These are phyloP conservation scores for Solanum infundibuliforme DNA, from an alignment of 257 asterid genomes.

Conservation along the genomic window DNA sequence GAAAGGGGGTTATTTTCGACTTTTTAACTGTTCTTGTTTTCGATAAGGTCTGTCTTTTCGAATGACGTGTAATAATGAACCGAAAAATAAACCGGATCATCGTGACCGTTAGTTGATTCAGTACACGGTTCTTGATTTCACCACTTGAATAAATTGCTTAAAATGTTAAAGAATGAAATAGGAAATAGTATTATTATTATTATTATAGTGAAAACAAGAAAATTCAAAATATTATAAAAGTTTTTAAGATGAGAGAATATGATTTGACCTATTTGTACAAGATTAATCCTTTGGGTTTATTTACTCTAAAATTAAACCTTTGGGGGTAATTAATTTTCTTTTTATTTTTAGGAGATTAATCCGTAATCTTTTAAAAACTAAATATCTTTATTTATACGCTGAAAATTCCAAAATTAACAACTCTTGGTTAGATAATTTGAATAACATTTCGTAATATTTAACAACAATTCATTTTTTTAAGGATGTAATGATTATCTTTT, in stretches of 20 bases:
- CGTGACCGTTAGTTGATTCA: neutral
- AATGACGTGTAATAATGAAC: neutral
- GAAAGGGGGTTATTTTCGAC: neutral
- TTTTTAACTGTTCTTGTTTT: neutral
- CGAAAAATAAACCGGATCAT: neutral
- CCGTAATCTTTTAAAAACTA: neutral
- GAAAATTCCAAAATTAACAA: no score
- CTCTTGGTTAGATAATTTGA: neutral
- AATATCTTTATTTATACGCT: neutral
- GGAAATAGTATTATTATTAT: neutral
- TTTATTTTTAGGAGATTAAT: neutral
- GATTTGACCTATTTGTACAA: no score
- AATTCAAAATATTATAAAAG: neutral
- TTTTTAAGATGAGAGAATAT: neutral
- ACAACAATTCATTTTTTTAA: neutral
- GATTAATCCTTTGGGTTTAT: no score
- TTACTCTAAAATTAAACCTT: neutral
- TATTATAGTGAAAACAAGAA: neutral
- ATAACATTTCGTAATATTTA: no score
- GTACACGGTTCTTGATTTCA: neutral
- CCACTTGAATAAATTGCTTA: neutral
- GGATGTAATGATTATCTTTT: neutral
- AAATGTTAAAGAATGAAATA: neutral
- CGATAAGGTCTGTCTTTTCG: neutral
- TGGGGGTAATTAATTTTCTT: neutral